These are phyloP conservation scores for Zymoseptoria passerinii DNA, from an alignment of 2,329 filamentous ascomycete genomes.

Conservation along the genomic window DNA sequence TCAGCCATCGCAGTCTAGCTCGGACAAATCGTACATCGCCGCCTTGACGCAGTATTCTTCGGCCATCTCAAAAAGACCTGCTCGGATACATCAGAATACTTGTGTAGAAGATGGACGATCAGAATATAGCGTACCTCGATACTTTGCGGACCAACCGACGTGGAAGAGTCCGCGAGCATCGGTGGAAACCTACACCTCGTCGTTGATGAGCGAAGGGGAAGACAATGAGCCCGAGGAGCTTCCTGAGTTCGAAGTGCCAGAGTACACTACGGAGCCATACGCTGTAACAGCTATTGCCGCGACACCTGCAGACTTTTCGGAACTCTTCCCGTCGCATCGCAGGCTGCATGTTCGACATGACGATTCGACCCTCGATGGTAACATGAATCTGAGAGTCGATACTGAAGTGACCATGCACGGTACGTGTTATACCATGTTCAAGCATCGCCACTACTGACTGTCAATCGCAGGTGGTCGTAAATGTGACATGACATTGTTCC, in stretches of 20 bases:
- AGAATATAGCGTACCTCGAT: conserved; percentile 14
- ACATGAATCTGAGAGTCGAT: conserved; percentile 92
- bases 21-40: conserved; percentile 24
- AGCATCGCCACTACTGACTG: background rate
- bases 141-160: conserved; percentile 17
- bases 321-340: conserved; percentile 77
- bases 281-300: conserved; percentile 51
- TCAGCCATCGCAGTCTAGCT: conserved; percentile 11
- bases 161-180: conserved; percentile 49
- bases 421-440: background rate
- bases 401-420: conserved; percentile 55
- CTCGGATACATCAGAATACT: conserved; percentile 22
- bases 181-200: conserved; percentile 73
- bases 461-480: conserved; percentile 37
- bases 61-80: conserved; percentile 17
- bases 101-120: conserved; percentile 12
- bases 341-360: conserved; percentile 80
- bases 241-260: conserved; percentile 49
- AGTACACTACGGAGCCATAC: conserved; percentile 54
- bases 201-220: conserved; percentile 54
- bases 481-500: conserved; percentile 68
- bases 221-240: conserved; percentile 15
- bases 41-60: conserved; percentile 21
- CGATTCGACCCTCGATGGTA: conserved; percentile 80
- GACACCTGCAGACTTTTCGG: conserved; percentile 71